Evolutionary conservation across 192 early-diverging fungal species (phyloP).

Genomic region (Podochytrium sp.): DNA sequence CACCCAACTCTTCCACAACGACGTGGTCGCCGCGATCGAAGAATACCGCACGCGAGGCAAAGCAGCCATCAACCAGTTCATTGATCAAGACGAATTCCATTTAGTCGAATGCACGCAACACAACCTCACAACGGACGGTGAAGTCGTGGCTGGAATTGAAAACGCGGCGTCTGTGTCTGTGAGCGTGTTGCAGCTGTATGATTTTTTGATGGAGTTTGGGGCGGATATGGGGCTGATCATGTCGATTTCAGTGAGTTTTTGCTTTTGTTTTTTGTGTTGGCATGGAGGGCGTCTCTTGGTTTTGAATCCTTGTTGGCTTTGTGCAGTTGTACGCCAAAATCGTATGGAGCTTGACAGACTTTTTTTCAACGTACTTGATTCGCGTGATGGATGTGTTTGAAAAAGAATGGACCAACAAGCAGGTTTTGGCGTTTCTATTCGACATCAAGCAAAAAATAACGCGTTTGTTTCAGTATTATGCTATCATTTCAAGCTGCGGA

Average conservation of each 20-base stretch:
- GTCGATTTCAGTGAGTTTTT: slow-evolving; percentile 68
- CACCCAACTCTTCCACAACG: slow-evolving; percentile 77
- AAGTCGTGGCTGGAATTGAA: neutral
- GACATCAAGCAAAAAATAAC: neutral
- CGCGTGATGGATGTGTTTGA: slow-evolving; percentile 57
- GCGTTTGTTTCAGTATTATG: slow-evolving; percentile 34
- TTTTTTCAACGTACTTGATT: slow-evolving; percentile 69
- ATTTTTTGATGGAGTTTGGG: slow-evolving; percentile 72
- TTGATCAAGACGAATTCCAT: slow-evolving; percentile 70
- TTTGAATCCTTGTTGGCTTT: neutral
- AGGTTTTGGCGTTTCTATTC: slow-evolving; percentile 34
- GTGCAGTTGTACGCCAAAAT: slow-evolving; percentile 72
- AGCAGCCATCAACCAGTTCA: slow-evolving; percentile 65
- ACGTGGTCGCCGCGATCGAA: slow-evolving; percentile 71
- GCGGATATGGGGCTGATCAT: slow-evolving; percentile 72
- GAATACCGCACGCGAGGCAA: slow-evolving; percentile 68
- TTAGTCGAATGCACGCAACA: slow-evolving; percentile 9
- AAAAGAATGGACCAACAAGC: slow-evolving; percentile 46
- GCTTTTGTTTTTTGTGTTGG: slow-evolving; percentile 18
- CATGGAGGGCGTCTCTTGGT: neutral
- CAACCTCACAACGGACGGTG: neutral
- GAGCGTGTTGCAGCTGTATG: slow-evolving; percentile 72
- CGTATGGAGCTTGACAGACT: slow-evolving; percentile 62
- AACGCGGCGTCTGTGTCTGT: slow-evolving; percentile 46
- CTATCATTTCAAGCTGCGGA: slow-evolving; percentile 49